Evolutionary conservation across 1,284 basidiomycete species (phyloP).

Genomic region (Rhizopogon hawkerae): DNA sequence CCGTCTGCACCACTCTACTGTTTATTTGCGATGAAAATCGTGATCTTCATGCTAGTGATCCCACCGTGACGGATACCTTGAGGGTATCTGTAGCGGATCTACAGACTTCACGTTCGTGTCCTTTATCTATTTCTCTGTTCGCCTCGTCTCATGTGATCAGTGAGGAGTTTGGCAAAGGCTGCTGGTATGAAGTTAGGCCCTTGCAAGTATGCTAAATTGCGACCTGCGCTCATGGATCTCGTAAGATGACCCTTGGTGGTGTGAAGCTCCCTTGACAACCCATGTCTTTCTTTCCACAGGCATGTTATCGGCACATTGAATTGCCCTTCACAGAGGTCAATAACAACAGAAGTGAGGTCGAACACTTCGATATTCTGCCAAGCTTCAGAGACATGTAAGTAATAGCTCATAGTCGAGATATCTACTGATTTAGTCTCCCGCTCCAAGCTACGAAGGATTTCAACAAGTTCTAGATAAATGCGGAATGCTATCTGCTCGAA

Average conservation of each 20-base stretch:
- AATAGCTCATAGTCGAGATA: background rate
- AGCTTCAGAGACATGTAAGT: background rate
- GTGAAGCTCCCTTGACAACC: background rate
- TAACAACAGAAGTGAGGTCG: background rate
- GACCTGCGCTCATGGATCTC: background rate
- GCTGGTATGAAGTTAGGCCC: background rate
- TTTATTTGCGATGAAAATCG: background rate
- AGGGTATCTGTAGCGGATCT: background rate
- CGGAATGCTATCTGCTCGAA: background rate
- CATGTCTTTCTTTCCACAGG: background rate
- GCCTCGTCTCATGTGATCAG: background rate
- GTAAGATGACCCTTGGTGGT: background rate
- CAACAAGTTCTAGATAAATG: background rate
- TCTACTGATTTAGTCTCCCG: background rate
- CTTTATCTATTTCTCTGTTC: background rate
- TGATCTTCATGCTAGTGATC: background rate
- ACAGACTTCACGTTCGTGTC: background rate
- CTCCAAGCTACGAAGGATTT: background rate
- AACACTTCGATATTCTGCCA: background rate
- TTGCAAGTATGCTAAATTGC: background rate
- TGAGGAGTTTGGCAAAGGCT: background rate
- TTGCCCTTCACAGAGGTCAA: background rate
- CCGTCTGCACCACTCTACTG: background rate
- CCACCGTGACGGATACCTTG: background rate
- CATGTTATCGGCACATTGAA: background rate